These are phyloP conservation scores for Poa annua DNA, from an alignment of 176 grass and related monocot genomes.

Conservation along the genomic window DNA sequence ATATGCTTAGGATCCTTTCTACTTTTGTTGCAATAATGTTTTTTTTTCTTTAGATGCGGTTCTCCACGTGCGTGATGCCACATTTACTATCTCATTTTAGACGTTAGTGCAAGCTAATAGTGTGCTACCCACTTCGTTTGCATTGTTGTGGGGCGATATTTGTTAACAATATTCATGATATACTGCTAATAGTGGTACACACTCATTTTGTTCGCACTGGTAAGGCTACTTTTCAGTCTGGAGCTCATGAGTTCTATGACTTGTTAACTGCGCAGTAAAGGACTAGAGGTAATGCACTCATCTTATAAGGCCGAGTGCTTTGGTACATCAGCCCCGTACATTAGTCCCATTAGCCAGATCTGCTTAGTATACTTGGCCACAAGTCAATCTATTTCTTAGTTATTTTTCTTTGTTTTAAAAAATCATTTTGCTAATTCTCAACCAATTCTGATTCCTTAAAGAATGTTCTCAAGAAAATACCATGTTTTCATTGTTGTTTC, in stretches of 20 bases:
- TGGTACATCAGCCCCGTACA: no score
- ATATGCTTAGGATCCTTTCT: background rate
- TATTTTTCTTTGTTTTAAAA: no score
- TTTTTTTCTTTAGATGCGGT: background rate
- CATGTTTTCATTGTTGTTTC: no score
- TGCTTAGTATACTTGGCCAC: no score
- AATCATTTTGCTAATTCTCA: no score
- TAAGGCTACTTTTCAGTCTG: background rate
- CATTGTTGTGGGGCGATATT: background rate
- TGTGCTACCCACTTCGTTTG: background rate
- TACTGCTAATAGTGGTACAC: background rate
- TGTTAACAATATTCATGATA: background rate
- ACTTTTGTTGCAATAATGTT: background rate
- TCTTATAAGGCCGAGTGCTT: no score
- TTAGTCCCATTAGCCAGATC: no score
- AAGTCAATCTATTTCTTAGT: no score
- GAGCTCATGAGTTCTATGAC: background rate
- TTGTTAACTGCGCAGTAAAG: background rate
- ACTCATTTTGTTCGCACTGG: background rate
- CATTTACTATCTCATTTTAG: no score
- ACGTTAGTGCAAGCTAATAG: background rate
- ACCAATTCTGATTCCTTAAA: no score
- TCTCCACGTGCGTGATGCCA: background rate
- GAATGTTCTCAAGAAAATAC: no score
- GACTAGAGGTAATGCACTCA: no score